Evolutionary conservation across 2,329 filamentous ascomycete species (phyloP), one percentile per base, ranked within the genome.

Genomic region (Fusarium marasasianum): DNA sequence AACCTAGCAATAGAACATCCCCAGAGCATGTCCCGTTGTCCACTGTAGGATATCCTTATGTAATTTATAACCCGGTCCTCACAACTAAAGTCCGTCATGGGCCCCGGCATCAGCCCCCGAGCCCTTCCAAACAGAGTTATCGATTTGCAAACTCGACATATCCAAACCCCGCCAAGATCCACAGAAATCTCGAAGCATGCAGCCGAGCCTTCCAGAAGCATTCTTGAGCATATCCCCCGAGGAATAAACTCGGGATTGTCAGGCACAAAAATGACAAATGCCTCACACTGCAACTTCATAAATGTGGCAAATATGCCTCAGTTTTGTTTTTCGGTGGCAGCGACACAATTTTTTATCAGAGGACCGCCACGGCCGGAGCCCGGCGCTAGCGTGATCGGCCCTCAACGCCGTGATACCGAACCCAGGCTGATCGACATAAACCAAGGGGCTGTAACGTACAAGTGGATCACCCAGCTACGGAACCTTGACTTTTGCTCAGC

Each of bases 321-420:
- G 24, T 47, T 3, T n/a, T 6, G 22, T 47, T 11, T 29, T 4
- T 11, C 18, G n/a, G 14, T 15, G 40, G 47, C 44, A 31, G 31
- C 8, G 24, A 33, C 11, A 13, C 7, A 20, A 17, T 1, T n/a
- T 53, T 45, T 29, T 37, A 41, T 63, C 41, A 63, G 29, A 24
- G 24, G n/a, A 44, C 40, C 29, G 22, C 47, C 43, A 35, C 48
- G 63, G 48, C 8, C 41, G 29, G 33, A 29, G 10, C 41, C 41
- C 35, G 58, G 20, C 66, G 66, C 67, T 70, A 70, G 59, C 59
- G 59, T 70, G 66, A 70, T 66, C 67, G 67, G 66, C 37, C 6
- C 47, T 17, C 11, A 58, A 70, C 44, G 43, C 67, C 67, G 66
- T 65, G 66, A 70, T 57, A 70, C 67, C 67, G 67, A 70, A 70